A percentile compares a stretch with the other conserved stretches of the same genome.
phyloP scores from a whole-genome alignment of 352 stramenopile genomes.

The Pythium scleroteichum region DNA sequence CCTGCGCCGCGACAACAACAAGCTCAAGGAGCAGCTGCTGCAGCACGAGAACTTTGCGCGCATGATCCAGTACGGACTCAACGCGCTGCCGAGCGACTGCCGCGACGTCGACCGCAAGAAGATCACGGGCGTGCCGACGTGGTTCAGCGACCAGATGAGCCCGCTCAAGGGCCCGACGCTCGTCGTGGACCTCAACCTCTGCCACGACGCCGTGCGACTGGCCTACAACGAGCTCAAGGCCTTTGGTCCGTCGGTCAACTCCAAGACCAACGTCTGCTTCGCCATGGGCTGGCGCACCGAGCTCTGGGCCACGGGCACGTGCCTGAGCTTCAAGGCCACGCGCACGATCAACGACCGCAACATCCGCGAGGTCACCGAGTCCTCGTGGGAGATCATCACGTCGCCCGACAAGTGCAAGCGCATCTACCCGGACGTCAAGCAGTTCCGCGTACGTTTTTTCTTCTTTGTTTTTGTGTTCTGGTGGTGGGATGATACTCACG shows the following conservation, averaged over 20 bases:
- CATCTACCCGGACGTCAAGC: conserved; percentile 83
- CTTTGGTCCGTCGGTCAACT: conserved; percentile 74
- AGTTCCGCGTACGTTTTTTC: conserved; percentile 58
- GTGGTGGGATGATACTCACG: background rate
- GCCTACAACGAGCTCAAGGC: conserved; percentile 80
- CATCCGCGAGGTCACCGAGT: conserved; percentile 68
- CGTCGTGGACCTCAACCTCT: conserved; percentile 76
- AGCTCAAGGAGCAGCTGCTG: conserved; percentile 77
- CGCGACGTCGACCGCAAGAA: conserved; percentile 80
- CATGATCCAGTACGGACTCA: conserved; percentile 84
- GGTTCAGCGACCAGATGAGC: conserved; percentile 83
- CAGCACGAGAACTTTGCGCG: conserved; percentile 85
- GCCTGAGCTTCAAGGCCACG: conserved; percentile 71
- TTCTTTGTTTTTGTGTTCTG: background rate
- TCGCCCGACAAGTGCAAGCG: conserved; percentile 80
- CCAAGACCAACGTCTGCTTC: conserved; percentile 85
- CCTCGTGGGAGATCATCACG: conserved; percentile 85
- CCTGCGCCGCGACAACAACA: conserved; percentile 83
- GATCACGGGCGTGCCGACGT: conserved; percentile 67
- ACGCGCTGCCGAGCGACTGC: conserved; percentile 74
- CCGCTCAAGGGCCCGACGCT: conserved; percentile 71
- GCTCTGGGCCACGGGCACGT: conserved; percentile 75
- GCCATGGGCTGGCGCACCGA: conserved; percentile 87
- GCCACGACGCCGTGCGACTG: conserved; percentile 74
- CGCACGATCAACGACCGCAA: conserved; percentile 68